Evolutionary conservation across 352 stramenopile species (phyloP).

Genomic region (Globisporangium recalcitrans): DNA sequence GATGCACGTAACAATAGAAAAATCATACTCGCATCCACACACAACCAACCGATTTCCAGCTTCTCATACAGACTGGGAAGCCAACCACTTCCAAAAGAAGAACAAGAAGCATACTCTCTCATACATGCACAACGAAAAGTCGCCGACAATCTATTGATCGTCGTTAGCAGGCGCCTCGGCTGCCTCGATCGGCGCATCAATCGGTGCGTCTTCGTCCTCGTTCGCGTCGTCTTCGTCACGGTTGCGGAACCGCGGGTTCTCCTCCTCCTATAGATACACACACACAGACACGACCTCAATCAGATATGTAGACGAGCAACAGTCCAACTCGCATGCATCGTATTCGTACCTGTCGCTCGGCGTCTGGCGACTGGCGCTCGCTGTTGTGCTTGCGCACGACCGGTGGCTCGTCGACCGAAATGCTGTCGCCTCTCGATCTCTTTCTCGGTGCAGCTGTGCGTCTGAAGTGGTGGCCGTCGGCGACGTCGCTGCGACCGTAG

Average conservation of each 20-base stretch:
- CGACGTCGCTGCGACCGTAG: constrained; percentile 64
- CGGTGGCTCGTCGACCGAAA: constrained; percentile 33
- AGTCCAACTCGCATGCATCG: no score
- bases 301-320: not conserved
- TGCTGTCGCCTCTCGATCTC: constrained; percentile 50
- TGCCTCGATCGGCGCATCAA: constrained; percentile 3
- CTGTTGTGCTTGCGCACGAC: constrained; percentile 25
- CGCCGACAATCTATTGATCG: constrained; percentile 5
- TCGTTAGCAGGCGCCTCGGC: not conserved
- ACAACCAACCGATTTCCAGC: no score
- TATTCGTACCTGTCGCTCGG: constrained; percentile 15
- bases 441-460: constrained; percentile 45
- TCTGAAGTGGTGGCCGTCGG: constrained; percentile 68
- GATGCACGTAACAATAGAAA: not conserved
- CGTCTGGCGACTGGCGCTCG: constrained; percentile 23
- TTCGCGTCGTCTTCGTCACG: constrained; percentile 31
- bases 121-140: no score
- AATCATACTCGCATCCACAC: no score
- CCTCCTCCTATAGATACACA: constrained; percentile 24
- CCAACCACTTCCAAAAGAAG: no score
- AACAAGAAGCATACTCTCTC: no score
- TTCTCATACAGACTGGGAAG: no score
- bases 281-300: not conserved
- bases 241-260: constrained; percentile 61
- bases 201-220: constrained; percentile 16